These are phyloP conservation scores for Cryptococcus sp. DNA, from an alignment of 1,284 basidiomycete genomes.

Conservation along the genomic window DNA sequence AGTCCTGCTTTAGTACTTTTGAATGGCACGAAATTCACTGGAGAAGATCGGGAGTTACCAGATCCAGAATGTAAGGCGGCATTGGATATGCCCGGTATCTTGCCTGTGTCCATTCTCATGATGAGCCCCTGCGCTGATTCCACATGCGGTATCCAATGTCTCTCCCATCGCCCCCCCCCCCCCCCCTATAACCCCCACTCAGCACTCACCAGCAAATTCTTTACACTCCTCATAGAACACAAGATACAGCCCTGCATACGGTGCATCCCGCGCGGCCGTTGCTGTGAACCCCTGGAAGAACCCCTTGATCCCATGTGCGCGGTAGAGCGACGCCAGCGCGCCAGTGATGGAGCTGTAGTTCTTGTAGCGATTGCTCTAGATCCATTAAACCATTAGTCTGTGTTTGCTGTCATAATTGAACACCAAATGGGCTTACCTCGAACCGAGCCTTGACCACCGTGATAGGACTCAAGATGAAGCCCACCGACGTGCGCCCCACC, in stretches of 20 bases:
- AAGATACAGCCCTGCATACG: constrained; percentile 91
- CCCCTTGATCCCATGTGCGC: constrained; percentile 68
- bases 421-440: constrained; percentile 60
- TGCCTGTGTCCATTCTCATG: constrained; percentile 30
- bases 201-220: constrained; percentile 59
- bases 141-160: neutral
- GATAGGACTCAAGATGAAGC: constrained; percentile 86
- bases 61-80: constrained; percentile 48
- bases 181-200: constrained; percentile 1
- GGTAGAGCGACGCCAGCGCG: constrained; percentile 63
- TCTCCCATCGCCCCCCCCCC: no score
- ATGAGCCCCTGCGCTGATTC: neutral
- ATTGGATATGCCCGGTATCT: constrained; percentile 34
- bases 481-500: constrained; percentile 75
- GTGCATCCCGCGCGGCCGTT: constrained; percentile 88
- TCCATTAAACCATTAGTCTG: constrained; percentile 37
- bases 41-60: constrained; percentile 18
- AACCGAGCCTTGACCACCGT: constrained; percentile 92
- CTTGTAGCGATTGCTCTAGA: constrained; percentile 68
- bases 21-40: neutral
- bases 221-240: constrained; percentile 87
- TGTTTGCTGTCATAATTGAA: neutral
- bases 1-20: constrained; percentile 4
- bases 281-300: constrained; percentile 85
- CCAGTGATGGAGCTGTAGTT: constrained; percentile 63